Base-by-base conservation (phyloP, 2,329 filamentous ascomycete species). In the Neonectria sp. region DNA sequence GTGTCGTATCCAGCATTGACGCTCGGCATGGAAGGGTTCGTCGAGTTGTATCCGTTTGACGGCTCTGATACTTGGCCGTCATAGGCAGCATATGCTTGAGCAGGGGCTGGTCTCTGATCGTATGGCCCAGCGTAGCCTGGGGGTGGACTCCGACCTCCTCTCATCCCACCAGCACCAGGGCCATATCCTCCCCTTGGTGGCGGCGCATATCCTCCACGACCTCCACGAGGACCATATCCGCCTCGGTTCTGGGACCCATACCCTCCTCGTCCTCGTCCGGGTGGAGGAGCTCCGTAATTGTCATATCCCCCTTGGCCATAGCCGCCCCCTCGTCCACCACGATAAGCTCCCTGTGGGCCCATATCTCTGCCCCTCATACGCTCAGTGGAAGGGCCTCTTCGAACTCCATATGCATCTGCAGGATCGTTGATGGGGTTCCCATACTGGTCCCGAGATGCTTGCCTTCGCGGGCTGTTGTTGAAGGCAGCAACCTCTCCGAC, bases 391-490 rank as follows among this genome's bases (percentile, higher is more conserved):
- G 82, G 84, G 3, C 81, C 84, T 72, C 82, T 80, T 66, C 82
- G 84, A 77, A 83, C 79, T 59, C 79, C 85, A 73, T 86, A 89
- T 15, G 78, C 80, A 72, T 85, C 85, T 6, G 78, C 76, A 1
- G 81, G 72, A n/a, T 77, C 81, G 43, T 81, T 79, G 46, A 87
- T 80, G 15, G 84, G 82, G 75, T 92, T 92, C 49, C 90, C 91
- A 71, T 92, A 93, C 68, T 90, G 89, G 71, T 94, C 92, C 15
- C 81, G 81, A 43, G 86, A 86, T 57, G 74, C 80, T 73, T 80
- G 85, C 75, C 79, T 80, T 72, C 74, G 80, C 21, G 78, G 78
- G 37, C 58, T 77, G 65, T 78, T 79, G 45, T 71, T 71, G 59
- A 78, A 80, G 61, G 76, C 79, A 52, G 69, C 68, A 27, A 77